Conservation (phyloP, 192 early-diverging fungal genomes). For the Dimargaris xerosporica region DNA sequence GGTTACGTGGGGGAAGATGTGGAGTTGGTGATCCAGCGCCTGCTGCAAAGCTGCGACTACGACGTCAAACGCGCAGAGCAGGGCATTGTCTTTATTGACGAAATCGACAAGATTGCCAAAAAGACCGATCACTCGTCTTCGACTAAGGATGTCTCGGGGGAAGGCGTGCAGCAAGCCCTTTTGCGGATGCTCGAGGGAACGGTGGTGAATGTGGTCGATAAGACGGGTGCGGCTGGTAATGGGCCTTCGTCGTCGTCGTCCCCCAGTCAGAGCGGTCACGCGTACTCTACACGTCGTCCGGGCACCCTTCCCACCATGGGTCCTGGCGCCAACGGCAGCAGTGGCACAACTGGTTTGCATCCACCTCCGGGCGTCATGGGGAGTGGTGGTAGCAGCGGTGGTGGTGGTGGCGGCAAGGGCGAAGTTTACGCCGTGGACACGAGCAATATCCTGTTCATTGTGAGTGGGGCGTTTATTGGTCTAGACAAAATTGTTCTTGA, state of each 20-base stretch:
- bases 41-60: slow-evolving; percentile 78
- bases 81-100: slow-evolving; percentile 85
- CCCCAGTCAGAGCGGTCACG: no score
- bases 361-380: neutral
- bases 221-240: slow-evolving; percentile 37
- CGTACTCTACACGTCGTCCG: no score
- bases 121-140: slow-evolving; percentile 54
- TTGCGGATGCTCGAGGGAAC: slow-evolving; percentile 83
- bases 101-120: slow-evolving; percentile 82
- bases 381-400: neutral
- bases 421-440: slow-evolving; percentile 80
- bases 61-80: slow-evolving; percentile 70
- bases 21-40: slow-evolving; percentile 65
- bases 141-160: slow-evolving; percentile 77
- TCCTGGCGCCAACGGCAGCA: slow-evolving; percentile 6
- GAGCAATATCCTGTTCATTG: slow-evolving; percentile 79
- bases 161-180: slow-evolving; percentile 82
- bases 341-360: slow-evolving; percentile 7
- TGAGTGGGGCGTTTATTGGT: slow-evolving; percentile 80
- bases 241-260: neutral
- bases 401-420: slow-evolving; percentile 32
- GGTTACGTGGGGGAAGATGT: slow-evolving; percentile 90
- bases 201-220: slow-evolving; percentile 70
- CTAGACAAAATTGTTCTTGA: slow-evolving; percentile 67
- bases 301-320: neutral